Evolutionary conservation across 1,139 yeast genomes (phyloP).

Genomic region (Geotrichum klebahnii): DNA sequence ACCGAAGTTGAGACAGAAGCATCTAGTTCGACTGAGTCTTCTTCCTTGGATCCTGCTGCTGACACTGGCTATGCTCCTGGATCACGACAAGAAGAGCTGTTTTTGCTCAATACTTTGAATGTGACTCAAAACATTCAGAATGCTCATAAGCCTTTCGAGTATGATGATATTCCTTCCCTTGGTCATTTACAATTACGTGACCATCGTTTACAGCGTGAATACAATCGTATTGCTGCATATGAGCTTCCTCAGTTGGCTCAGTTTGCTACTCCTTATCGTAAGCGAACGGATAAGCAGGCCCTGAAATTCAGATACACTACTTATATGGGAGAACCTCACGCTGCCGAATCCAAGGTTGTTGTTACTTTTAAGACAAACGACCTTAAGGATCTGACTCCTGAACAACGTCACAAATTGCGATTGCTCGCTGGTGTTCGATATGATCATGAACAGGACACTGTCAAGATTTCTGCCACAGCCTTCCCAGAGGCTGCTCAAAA

Average conservation of each 20-base stretch:
- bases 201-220: conserved; percentile 56
- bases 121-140: conserved; percentile 30
- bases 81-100: conserved; percentile 19
- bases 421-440: conserved; percentile 76
- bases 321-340: conserved; percentile 65
- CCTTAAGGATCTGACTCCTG: conserved; percentile 47
- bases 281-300: conserved; percentile 44
- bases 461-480: conserved; percentile 60
- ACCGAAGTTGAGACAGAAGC: conserved; percentile 27
- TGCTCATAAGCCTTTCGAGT: conserved; percentile 42
- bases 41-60: conserved; percentile 11
- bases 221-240: conserved; percentile 80
- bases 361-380: conserved; percentile 53
- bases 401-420: conserved; percentile 67
- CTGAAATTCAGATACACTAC: conserved; percentile 69
- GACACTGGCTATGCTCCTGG: conserved; percentile 22
- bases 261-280: conserved; percentile 43
- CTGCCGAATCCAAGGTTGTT: conserved; percentile 67
- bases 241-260: conserved; percentile 83
- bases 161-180: conserved; percentile 57
- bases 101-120: conserved; percentile 16
- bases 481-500: conserved; percentile 82
- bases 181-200: conserved; percentile 60
- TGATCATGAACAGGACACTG: conserved; percentile 53
- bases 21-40: background rate